Conservation (phyloP, 352 stramenopile genomes). For the Phytophthora hibernalis region DNA sequence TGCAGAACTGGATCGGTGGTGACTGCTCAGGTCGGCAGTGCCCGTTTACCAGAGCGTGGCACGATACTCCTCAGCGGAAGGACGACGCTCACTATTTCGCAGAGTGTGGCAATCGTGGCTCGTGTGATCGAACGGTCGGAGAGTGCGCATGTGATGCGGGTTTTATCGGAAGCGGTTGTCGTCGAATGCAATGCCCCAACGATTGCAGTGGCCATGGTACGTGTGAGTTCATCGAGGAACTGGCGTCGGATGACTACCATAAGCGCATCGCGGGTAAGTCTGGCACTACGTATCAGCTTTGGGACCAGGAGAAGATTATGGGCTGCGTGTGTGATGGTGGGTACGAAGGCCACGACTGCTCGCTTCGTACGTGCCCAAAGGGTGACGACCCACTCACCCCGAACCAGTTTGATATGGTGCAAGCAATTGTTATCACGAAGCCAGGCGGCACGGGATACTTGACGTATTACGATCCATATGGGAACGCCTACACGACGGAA, state of each 20-base stretch:
- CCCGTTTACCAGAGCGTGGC: constrained; percentile 64
- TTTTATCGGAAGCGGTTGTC: constrained; percentile 79
- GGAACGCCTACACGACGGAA: constrained; percentile 66
- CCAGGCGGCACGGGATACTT: constrained; percentile 39
- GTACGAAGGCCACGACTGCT: constrained; percentile 65
- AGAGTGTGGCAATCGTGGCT: constrained; percentile 73
- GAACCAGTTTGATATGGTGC: constrained; percentile 61
- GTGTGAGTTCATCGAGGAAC: constrained; percentile 79
- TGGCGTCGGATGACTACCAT: constrained; percentile 53
- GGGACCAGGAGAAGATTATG: constrained; percentile 86
- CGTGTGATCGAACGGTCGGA: constrained; percentile 74
- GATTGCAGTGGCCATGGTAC: constrained; percentile 61
- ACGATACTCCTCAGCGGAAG: constrained; percentile 49
- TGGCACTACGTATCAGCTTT: constrained; percentile 55
- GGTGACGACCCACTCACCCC: constrained; percentile 75
- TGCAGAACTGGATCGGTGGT: constrained; percentile 65
- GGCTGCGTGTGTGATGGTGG: constrained; percentile 80
- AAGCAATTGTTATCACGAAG: constrained; percentile 27
- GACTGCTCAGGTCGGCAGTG: constrained; percentile 66
- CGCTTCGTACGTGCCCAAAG: constrained; percentile 55
- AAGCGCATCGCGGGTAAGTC: constrained; percentile 48
- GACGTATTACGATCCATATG: constrained; percentile 81
- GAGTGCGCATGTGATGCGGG: constrained; percentile 84
- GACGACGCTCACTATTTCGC: constrained; percentile 60
- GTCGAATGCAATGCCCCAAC: constrained; percentile 60